Conservation (phyloP, 2,329 filamentous ascomycete species). For the Cytospora schulzeri region DNA sequence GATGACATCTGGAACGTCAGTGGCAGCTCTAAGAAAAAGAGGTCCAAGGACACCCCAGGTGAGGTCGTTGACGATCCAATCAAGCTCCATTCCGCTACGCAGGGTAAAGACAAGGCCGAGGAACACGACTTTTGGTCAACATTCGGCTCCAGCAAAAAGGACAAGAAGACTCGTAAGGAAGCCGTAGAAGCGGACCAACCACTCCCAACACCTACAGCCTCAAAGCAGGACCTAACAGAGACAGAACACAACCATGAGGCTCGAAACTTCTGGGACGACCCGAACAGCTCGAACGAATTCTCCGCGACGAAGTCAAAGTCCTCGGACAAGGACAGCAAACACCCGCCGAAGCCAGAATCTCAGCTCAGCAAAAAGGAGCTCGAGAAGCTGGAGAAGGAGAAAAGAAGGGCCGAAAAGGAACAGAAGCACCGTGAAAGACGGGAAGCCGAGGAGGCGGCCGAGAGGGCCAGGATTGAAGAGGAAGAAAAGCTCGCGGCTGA, state of each 20-base stretch:
- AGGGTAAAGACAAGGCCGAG: constrained; percentile 39
- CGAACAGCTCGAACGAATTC: constrained; percentile 30
- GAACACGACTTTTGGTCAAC: constrained; percentile 46
- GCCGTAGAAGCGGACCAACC: constrained; percentile 44
- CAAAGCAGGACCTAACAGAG: constrained; percentile 49
- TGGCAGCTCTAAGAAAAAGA: constrained; percentile 53
- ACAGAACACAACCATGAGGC: constrained; percentile 39
- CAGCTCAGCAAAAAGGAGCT: constrained; percentile 52
- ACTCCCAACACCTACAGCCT: constrained; percentile 52
- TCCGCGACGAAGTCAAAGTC: constrained; percentile 42
- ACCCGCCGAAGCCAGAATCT: constrained; percentile 39
- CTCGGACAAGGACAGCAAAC: constrained; percentile 39
- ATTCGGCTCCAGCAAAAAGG: constrained; percentile 47
- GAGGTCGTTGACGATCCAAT: constrained; percentile 48
- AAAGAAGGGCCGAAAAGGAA: constrained; percentile 34
- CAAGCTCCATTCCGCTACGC: constrained; percentile 49
- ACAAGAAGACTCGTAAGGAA: constrained; percentile 41
- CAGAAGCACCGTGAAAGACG: constrained; percentile 29
- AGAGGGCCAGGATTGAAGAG: constrained; percentile 23
- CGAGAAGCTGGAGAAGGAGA: constrained; percentile 33
- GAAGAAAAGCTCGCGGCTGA: constrained; percentile 27
- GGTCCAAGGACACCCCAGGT: constrained; percentile 51
- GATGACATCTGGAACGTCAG: constrained; percentile 44
- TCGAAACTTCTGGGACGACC: constrained; percentile 40
- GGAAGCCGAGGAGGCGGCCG: constrained; percentile 27